Base-by-base conservation (phyloP, 139 green algal genomes). In the Desmodesmus armatus region DNA sequence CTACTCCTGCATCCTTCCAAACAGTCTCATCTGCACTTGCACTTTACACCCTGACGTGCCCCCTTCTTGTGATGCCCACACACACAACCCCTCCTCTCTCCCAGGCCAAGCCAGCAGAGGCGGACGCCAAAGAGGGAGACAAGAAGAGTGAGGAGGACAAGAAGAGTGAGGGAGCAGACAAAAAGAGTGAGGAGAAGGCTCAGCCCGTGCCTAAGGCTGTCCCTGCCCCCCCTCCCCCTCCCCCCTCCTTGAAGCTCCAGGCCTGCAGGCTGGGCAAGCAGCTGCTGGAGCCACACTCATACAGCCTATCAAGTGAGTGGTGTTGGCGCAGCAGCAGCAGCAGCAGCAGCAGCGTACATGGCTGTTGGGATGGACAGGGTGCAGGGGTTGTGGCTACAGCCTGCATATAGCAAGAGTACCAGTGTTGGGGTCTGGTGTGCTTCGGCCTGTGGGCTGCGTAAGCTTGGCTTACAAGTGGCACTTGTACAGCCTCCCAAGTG, bases 231-330 rank as follows among this genome's bases (percentile, higher is more conserved):
- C 33, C 70, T 39, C 71, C 31, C 40, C 40, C 73, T 31, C 21
- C 27, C 9, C 76, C 76, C 11, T 25, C 53, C 55, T 72, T 82
- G n/a, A 29, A 35, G 13, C 76, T 82, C 3, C 15, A 37, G 15
- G 76, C 76, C 17, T 82, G 53, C 76, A 58, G 11, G 47, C 76
- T 72, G 25, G 60, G 60, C 17, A 37, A 37, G 2, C 27, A 39
- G 53, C 55, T 82, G 35, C 76, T 82, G 55, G 76, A 82, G 55
- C 76, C 76, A n/a, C 76, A 82, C 35, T 17, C 49, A 4, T 25
- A 47, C 53, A 82, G n/a, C 53, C 40, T 82, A 31, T 67, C 73
- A 69, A 49, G 73, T 80, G 49, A 35, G 43, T n/a, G 11, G 5
- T 43, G 63, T n/a, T 72, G 27, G 29, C 27, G 58, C 27, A 35